Percentiles rank a stretch among this genome's conserved stretches.
Conservation (phyloP, 805 yeast species). For the Myxozyma sirexii region DNA sequence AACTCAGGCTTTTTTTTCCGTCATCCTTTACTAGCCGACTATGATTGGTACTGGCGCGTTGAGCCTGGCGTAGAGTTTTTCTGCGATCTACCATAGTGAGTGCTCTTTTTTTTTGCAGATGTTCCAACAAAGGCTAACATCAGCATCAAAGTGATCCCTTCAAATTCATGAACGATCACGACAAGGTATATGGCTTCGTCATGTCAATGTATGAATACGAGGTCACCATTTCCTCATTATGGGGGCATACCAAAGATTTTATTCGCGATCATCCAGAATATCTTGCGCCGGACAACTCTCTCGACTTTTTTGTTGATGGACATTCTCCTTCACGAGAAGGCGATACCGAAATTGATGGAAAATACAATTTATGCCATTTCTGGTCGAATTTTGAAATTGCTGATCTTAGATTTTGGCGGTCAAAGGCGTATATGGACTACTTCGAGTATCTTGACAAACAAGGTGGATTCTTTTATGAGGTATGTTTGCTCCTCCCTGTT, state of each 20-base stretch:
- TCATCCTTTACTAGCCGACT: slow-evolving; percentile 68
- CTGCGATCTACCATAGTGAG: slow-evolving; percentile 59
- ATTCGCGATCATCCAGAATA: slow-evolving; percentile 61
- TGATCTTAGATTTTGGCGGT: slow-evolving; percentile 70
- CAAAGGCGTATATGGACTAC: slow-evolving; percentile 66
- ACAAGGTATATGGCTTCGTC: slow-evolving; percentile 85
- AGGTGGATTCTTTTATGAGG: slow-evolving; percentile 84
- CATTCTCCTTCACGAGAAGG: slow-evolving; percentile 48
- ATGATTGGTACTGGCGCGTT: slow-evolving; percentile 92
- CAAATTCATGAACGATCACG: slow-evolving; percentile 70
- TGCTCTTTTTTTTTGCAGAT: background rate
- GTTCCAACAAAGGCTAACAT: background rate
- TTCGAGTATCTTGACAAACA: slow-evolving; percentile 67
- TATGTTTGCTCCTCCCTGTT: slow-evolving; percentile 7
- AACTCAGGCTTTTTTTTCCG: slow-evolving; percentile 89
- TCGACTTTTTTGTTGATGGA: slow-evolving; percentile 59
- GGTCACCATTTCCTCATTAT: slow-evolving; percentile 83
- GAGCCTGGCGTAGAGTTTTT: slow-evolving; percentile 89
- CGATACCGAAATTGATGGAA: slow-evolving; percentile 55
- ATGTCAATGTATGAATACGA: slow-evolving; percentile 79
- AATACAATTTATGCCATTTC: slow-evolving; percentile 82
- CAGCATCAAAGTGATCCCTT: slow-evolving; percentile 66
- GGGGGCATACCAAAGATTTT: slow-evolving; percentile 71
- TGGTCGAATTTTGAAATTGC: slow-evolving; percentile 89
- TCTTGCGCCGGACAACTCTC: slow-evolving; percentile 64